A percentile compares a stretch with the other conserved stretches of the same genome.
phyloP scores from a whole-genome alignment of 2,329 filamentous ascomycete species.

The Penicillium sp. region DNA sequence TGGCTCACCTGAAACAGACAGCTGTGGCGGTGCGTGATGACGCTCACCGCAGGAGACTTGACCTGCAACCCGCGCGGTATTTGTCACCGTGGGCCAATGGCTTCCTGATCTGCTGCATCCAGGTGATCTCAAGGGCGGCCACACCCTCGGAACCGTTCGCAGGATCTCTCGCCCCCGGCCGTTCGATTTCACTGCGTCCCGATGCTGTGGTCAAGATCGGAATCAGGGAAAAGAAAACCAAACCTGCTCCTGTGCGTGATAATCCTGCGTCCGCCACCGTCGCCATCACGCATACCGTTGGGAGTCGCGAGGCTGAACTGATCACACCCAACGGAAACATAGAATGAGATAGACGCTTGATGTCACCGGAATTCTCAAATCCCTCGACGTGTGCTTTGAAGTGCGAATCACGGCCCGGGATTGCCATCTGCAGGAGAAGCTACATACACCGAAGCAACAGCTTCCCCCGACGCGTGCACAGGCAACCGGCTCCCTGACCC shows the following conservation, averaged over 20 bases:
- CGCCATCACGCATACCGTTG: conserved; percentile 16
- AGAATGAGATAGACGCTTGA: background rate
- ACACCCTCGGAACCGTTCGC: conserved; percentile 10
- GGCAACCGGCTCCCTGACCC: conserved; percentile 5
- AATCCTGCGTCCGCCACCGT: conserved; percentile 18
- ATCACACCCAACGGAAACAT: background rate
- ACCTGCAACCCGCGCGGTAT: conserved; percentile 10
- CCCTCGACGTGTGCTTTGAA: too few relatives aligned
- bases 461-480: conserved; percentile 13
- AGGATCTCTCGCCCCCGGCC: conserved; percentile 8
- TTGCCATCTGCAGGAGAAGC: conserved; percentile 10
- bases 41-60: conserved; percentile 1
- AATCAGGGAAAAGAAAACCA: conserved; percentile 10
- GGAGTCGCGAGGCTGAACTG: background rate
- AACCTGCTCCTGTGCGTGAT: conserved; percentile 18
- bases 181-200: conserved; percentile 11
- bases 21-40: conserved; percentile 25
- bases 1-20: conserved; percentile 15
- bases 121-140: too few relatives aligned
- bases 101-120: too few relatives aligned
- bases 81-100: conserved; percentile 11
- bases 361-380: too few relatives aligned
- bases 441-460: background rate
- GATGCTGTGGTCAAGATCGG: conserved; percentile 21
- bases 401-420: too few relatives aligned